Evolutionary conservation across 164 flowering plant genomes (phyloP).

Genomic region (Vitis vinifera): DNA sequence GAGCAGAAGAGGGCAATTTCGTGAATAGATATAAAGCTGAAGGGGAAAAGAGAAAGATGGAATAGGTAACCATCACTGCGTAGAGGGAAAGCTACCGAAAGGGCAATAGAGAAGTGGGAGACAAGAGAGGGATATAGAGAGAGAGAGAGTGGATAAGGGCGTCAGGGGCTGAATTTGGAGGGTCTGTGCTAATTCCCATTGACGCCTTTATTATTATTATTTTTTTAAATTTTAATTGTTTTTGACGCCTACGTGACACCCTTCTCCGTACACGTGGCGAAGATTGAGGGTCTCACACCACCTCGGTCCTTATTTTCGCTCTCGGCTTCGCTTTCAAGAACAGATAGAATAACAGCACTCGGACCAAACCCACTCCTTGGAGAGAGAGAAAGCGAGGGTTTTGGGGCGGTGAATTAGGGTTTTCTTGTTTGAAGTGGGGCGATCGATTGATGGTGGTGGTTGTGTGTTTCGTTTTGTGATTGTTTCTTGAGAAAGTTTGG

Average conservation of each 20-base stretch:
- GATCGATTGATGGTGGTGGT: neutral
- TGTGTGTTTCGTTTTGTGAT: neutral
- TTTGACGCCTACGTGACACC: too few relatives aligned
- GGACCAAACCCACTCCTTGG: neutral
- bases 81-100: constrained; percentile 42
- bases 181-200: too few relatives aligned
- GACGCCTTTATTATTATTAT: too few relatives aligned
- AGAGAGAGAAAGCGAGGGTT: constrained; percentile 8
- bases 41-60: neutral
- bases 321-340: constrained; percentile 23
- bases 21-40: neutral
- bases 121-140: constrained; percentile 8
- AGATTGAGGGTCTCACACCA: too few relatives aligned
- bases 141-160: constrained; percentile 31
- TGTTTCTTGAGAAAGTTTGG: neutral
- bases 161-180: constrained; percentile 9
- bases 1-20: neutral
- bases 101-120: constrained; percentile 22
- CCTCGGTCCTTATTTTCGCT: constrained; percentile 1
- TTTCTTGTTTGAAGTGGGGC: neutral
- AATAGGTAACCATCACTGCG: constrained; percentile 15
- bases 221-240: too few relatives aligned
- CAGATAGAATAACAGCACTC: constrained; percentile 10
- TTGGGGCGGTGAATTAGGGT: constrained; percentile 1
- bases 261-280: too few relatives aligned